phyloP scores from a whole-genome alignment of 2,329 filamentous ascomycete species.

The Bertia moriformis region DNA sequence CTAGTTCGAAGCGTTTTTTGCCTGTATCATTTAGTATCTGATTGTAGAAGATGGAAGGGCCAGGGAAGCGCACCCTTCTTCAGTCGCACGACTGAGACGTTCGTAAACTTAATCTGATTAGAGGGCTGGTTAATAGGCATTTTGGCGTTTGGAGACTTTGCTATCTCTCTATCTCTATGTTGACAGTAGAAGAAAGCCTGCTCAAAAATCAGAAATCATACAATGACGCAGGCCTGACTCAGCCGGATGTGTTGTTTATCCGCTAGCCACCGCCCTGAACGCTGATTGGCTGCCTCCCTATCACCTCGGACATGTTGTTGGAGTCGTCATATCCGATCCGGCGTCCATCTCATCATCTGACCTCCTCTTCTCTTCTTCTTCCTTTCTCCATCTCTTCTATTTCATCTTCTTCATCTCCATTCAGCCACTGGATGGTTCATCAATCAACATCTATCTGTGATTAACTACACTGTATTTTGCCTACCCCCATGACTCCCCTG shows the following conservation, averaged over 20 bases:
- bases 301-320: not conserved
- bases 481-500: no score
- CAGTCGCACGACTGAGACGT: not conserved
- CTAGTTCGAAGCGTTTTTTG: not conserved
- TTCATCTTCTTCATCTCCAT: constrained; percentile 1
- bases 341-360: no score
- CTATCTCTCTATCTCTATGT: no score
- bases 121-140: constrained; percentile 1
- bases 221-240: not conserved
- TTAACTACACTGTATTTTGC: no score
- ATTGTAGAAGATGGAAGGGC: not conserved
- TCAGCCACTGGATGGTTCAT: not conserved
- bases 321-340: not conserved
- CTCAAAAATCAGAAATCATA: no score
- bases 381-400: not conserved
- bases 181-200: no score
- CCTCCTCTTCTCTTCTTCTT: no score
- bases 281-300: not conserved
- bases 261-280: not conserved
- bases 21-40: not conserved
- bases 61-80: not conserved
- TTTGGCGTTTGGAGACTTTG: no score
- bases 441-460: not conserved
- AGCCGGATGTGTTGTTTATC: not conserved
- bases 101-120: not conserved